Percentiles rank a stretch among this genome's conserved stretches.
phyloP scores from a whole-genome alignment of 139 green algal genomes.

The Micractinium sp. region DNA sequence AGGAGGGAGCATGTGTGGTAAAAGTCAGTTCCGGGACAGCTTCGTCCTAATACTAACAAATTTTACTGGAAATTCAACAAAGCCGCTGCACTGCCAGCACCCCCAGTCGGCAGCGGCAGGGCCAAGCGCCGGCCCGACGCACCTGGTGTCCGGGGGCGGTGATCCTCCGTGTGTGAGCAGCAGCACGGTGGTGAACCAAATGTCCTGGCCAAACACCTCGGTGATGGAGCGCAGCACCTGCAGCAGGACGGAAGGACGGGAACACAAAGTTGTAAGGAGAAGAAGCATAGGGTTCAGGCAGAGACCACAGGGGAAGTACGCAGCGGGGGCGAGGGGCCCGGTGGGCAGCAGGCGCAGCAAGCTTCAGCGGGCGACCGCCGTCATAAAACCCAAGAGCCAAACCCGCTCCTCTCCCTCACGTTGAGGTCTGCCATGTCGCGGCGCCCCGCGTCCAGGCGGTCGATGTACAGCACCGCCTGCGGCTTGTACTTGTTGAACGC shows the following conservation, averaged over 20 bases:
- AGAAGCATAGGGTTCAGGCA: no score
- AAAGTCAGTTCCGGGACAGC: not conserved
- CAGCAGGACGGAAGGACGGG: slow-evolving; percentile 1
- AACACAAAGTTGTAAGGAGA: not conserved
- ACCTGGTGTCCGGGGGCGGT: slow-evolving; percentile 69
- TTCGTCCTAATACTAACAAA: no score
- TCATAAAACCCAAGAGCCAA: not conserved
- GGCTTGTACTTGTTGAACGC: slow-evolving; percentile 69
- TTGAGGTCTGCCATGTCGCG: slow-evolving; percentile 41
- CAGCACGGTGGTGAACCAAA: slow-evolving; percentile 82
- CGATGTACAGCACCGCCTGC: slow-evolving; percentile 83
- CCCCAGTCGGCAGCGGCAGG: no score
- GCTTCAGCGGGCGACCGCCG: no score
- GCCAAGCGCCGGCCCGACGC: not conserved
- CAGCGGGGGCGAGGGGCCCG: no score
- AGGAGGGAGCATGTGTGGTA: not conserved
- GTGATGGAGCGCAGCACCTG: slow-evolving; percentile 71
- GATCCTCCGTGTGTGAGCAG: slow-evolving; percentile 77
- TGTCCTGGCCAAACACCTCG: slow-evolving; percentile 64
- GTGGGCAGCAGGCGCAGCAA: not conserved
- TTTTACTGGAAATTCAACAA: no score
- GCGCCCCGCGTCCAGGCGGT: slow-evolving; percentile 69
- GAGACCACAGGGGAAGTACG: no score
- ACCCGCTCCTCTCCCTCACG: not conserved
- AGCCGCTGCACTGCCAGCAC: no score